Conservation (phyloP, 176 grass and related monocot species). For the Oryza meridionalis region DNA sequence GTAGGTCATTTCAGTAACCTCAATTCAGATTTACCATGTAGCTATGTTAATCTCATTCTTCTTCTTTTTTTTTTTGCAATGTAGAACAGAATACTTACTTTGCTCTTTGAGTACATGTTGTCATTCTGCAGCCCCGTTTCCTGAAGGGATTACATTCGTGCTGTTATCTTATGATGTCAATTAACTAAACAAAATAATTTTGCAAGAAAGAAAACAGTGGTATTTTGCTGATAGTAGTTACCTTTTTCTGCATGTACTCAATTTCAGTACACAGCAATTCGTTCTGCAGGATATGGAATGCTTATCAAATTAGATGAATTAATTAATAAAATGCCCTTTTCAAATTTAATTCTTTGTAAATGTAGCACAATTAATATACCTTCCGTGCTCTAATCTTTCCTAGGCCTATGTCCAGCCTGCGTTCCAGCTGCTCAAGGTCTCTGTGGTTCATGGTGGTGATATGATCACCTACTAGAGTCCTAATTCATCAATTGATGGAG, state of each 20-base stretch:
- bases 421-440: slow-evolving; percentile 75
- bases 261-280: slow-evolving; percentile 64
- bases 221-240: slow-evolving; percentile 37
- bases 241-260: slow-evolving; percentile 60
- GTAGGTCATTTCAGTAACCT: background rate
- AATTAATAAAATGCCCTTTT: background rate
- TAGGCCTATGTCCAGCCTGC: slow-evolving; percentile 69
- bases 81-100: slow-evolving; percentile 37
- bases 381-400: slow-evolving; percentile 86
- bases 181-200: slow-evolving; percentile 16
- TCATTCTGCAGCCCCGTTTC: slow-evolving; percentile 66
- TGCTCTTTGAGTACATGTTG: slow-evolving; percentile 63
- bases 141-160: slow-evolving; percentile 40
- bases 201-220: background rate
- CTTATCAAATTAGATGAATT: background rate
- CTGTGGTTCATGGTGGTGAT: slow-evolving; percentile 50
- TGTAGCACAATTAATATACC: slow-evolving; percentile 39
- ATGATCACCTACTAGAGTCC: slow-evolving; percentile 63
- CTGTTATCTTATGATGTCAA: slow-evolving; percentile 4
- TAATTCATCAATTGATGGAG: slow-evolving; percentile 15
- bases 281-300: slow-evolving; percentile 50
- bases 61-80: background rate
- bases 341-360: background rate
- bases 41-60: background rate
- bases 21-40: slow-evolving; percentile 10